Evolutionary conservation across 495 filamentous ascomycete species (phyloP).

Genomic region (Glutinoglossum americanum): DNA sequence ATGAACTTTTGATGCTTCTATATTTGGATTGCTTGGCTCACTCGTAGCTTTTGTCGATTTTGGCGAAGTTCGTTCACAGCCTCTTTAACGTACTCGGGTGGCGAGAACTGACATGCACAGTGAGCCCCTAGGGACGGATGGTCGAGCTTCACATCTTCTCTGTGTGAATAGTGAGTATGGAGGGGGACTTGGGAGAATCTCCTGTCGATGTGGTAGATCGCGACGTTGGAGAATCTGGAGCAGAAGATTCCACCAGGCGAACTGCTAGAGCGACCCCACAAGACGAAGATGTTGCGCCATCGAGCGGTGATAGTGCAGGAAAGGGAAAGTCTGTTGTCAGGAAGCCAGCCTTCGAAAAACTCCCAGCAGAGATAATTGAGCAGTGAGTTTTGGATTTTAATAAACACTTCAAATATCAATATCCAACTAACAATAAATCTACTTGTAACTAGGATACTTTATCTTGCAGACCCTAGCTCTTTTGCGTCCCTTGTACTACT

Average conservation of each 20-base stretch:
- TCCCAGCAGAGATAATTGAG: conserved; percentile 23
- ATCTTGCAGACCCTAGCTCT: conserved; percentile 47
- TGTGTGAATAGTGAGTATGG: neutral
- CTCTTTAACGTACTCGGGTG: neutral
- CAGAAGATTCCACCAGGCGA: neutral
- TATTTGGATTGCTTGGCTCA: neutral
- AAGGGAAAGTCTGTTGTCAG: neutral
- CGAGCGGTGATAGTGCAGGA: neutral
- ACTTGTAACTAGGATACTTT: conserved; percentile 39
- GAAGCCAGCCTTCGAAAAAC: conserved; percentile 13
- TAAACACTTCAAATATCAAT: neutral
- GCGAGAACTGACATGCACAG: neutral
- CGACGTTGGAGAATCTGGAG: neutral
- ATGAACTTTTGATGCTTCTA: neutral
- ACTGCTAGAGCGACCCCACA: neutral
- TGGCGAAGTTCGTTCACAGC: neutral
- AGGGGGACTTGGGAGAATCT: neutral
- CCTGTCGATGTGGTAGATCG: neutral
- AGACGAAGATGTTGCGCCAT: neutral
- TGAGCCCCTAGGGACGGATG: neutral
- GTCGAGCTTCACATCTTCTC: neutral
- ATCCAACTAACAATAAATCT: conserved; percentile 3
- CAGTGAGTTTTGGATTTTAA: conserved; percentile 14
- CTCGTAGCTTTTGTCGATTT: neutral
- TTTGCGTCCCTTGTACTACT: conserved; percentile 72